Evolutionary conservation across 176 grass and related monocot species (phyloP).

Genomic region (Raddia distichophylla): DNA sequence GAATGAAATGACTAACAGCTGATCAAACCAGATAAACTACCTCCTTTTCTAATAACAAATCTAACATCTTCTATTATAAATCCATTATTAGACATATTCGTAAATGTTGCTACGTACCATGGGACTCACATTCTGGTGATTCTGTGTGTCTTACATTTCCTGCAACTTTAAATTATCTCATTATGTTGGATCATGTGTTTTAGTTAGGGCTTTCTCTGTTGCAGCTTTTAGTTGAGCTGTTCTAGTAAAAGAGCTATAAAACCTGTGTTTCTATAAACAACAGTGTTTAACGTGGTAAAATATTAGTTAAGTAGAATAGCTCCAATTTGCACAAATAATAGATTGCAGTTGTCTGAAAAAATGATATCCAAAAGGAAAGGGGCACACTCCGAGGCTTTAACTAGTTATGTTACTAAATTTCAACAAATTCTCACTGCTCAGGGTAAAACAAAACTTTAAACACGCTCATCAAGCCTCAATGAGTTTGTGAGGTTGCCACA

Average conservation of each 20-base stretch:
- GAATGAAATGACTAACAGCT: slow-evolving; percentile 15
- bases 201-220: background rate
- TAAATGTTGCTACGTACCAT: background rate
- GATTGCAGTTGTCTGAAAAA: background rate
- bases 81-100: background rate
- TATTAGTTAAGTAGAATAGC: background rate
- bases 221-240: background rate
- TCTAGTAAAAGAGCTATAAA: background rate
- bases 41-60: background rate
- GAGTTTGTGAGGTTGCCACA: background rate
- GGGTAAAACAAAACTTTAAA: slow-evolving; percentile 29
- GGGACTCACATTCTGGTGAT: background rate
- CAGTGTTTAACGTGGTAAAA: background rate
- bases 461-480: background rate
- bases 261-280: background rate
- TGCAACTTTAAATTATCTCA: background rate
- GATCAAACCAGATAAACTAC: slow-evolving; percentile 2
- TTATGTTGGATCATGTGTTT: background rate
- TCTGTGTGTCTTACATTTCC: background rate
- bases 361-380: background rate
- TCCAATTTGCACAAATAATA: background rate
- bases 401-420: background rate
- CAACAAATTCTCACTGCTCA: background rate
- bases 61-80: background rate
- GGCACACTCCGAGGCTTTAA: background rate